Conservation (phyloP, 2,329 filamentous ascomycete species). For the Talaromyces sp. region DNA sequence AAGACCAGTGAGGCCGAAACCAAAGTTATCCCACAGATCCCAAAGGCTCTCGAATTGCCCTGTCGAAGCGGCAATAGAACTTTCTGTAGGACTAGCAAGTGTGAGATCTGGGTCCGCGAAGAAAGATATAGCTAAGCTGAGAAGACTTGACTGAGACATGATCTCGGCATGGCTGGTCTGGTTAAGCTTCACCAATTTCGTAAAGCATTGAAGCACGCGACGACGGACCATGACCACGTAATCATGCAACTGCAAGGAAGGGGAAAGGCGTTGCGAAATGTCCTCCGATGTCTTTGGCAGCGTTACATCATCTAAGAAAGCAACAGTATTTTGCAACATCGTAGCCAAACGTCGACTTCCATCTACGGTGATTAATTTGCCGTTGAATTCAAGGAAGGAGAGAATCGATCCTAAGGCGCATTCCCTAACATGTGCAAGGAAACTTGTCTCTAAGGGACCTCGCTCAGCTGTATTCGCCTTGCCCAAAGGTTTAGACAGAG, state of each 20-base stretch:
- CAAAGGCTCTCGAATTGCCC: conserved; percentile 90
- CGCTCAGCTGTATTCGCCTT: conserved; percentile 84
- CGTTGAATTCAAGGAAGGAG: conserved; percentile 90
- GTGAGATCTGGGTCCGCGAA: conserved; percentile 83
- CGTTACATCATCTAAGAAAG: conserved; percentile 81
- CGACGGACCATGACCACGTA: conserved; percentile 89
- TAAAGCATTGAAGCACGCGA: conserved; percentile 90
- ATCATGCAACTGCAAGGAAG: conserved; percentile 82
- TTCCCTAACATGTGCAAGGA: conserved; percentile 88
- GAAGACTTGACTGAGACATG: conserved; percentile 81
- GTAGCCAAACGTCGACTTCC: conserved; percentile 86
- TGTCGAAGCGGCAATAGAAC: conserved; percentile 84
- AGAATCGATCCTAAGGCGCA: conserved; percentile 88
- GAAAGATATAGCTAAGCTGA: conserved; percentile 81
- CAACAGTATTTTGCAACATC: conserved; percentile 92
- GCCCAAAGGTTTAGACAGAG: conserved; percentile 85
- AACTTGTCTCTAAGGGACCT: conserved; percentile 82
- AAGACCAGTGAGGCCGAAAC: conserved; percentile 86
- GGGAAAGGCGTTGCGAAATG: conserved; percentile 73
- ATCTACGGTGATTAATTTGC: conserved; percentile 83
- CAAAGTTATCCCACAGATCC: conserved; percentile 91
- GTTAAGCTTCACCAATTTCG: conserved; percentile 81
- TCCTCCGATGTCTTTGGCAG: conserved; percentile 82
- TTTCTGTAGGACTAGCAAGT: conserved; percentile 71
- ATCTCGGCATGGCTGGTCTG: conserved; percentile 80